phyloP scores from a whole-genome alignment of 2,329 filamentous ascomycete species.

The Neurospora crassa region DNA sequence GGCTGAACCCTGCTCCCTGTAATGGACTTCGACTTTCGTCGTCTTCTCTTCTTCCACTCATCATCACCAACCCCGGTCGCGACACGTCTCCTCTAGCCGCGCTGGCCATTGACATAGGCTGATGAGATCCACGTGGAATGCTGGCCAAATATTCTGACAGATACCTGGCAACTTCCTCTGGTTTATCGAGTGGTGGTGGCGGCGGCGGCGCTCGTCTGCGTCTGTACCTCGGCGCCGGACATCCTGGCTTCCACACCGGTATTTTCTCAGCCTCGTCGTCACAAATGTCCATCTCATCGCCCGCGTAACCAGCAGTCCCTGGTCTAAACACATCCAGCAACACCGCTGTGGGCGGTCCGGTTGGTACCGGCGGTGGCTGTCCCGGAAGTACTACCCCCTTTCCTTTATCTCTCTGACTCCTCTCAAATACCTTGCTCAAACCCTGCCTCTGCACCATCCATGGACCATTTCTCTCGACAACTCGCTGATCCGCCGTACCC shows the following conservation, averaged over 20 bases:
- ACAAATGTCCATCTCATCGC: background rate
- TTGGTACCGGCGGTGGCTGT: background rate
- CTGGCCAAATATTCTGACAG: background rate
- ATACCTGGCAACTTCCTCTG: background rate
- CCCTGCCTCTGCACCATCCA: conserved; percentile 8
- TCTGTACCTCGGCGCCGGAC: background rate
- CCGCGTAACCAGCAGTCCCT: background rate
- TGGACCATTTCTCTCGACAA: conserved; percentile 11
- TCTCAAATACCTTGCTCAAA: background rate
- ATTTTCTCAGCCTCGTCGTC: background rate
- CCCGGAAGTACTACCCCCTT: background rate
- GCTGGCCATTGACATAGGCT: background rate
- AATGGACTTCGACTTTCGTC: background rate
- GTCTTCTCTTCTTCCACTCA: background rate
- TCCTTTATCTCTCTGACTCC: background rate
- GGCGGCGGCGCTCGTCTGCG: background rate
- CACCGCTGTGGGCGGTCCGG: background rate
- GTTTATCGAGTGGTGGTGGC: background rate
- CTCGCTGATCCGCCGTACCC: conserved; percentile 16
- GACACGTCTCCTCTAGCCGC: background rate
- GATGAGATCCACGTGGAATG: background rate
- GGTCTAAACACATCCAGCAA: background rate
- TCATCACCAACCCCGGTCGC: background rate
- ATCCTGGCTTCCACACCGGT: background rate
- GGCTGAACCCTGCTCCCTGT: background rate